A percentile compares a stretch with the other conserved stretches of the same genome.
Evolutionary conservation across 306 rosid species (phyloP).

Genomic region (Malus asiatica): DNA sequence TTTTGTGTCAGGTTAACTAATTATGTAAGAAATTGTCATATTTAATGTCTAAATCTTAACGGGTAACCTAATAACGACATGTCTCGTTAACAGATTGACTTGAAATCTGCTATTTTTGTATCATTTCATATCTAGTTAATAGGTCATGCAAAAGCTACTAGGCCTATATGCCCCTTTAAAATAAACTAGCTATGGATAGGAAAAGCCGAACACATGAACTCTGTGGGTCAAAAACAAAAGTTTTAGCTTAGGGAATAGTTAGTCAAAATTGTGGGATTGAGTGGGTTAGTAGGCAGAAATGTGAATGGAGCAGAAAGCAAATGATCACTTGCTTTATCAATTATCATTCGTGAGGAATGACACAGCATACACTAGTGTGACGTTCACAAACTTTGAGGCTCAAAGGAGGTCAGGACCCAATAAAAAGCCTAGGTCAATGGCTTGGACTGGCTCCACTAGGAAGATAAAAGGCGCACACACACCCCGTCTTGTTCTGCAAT

Average conservation of each 20-base stretch:
- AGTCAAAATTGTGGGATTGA: background rate
- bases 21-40: no score
- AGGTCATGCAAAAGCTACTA: no score
- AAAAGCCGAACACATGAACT: background rate
- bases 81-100: no score
- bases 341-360: conserved; percentile 5
- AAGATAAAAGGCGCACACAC: background rate
- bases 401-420: background rate
- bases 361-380: conserved; percentile 19
- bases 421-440: background rate
- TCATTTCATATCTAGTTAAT: no score
- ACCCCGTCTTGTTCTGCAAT: background rate
- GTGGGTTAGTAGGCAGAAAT: conserved; percentile 3
- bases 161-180: no score
- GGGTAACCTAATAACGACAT: fast-evolving
- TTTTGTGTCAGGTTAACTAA: no score
- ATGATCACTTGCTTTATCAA: conserved; percentile 5
- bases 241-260: background rate
- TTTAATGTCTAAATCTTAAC: no score
- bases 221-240: no score
- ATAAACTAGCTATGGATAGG: no score
- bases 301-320: background rate
- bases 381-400: background rate
- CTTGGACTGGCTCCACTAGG: background rate
- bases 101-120: no score